Base-by-base conservation (phyloP, 192 early-diverging fungal species). In the Phlyctochytrium arcticum region DNA sequence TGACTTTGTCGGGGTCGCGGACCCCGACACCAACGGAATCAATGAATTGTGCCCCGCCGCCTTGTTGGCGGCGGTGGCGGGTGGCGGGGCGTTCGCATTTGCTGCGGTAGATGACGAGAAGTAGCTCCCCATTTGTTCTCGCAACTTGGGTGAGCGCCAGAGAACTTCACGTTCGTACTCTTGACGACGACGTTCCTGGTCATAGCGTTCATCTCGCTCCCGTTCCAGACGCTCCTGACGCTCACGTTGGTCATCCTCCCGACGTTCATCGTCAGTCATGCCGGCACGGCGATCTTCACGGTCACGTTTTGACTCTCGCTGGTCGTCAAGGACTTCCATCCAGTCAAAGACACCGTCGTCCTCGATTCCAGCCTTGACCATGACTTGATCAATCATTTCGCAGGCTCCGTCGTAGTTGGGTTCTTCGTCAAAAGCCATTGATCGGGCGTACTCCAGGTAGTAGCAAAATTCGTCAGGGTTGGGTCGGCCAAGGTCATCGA, bases 291-390 rank as follows among this genome's bases (percentile, higher is more conserved):
- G 23, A 44, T 24, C 64, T 30, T 66, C 64, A 17, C 64, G 53
- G n/a, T 42, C 37, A 19, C 64, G 35, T 39, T 57, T 55, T 26
- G 33, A 12, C 47, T 23, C 48, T 23, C 53, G 68, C 46, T 73
- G 58, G 36, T 68, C 58, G 53, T 86, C 85, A 56, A 86, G 73
- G 23, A 75, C 72, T 30, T 75, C 30, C 82, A 92, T 91, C 96
- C 96, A 98, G 75, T 98, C 96, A 63, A 92, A 98, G 30, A 97
- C 80, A 17, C 89, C 87, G 73, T 98, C 96, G 67, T 98, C 94
- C 30, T 67, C 68, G 60, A 92, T 88, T 47, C 87, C 87, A 29
- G 78, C 74, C 23, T 82, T 51, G 4, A 19, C 33, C 57, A 82
- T 50, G 19, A 81, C 80, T 62, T 90, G 88, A 65, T 87, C 87